A percentile compares a stretch with the other conserved stretches of the same genome.
These are phyloP conservation scores for Sequoiadendron giganteum DNA, from an alignment of 75 land plant genomes.

Conservation along the genomic window DNA sequence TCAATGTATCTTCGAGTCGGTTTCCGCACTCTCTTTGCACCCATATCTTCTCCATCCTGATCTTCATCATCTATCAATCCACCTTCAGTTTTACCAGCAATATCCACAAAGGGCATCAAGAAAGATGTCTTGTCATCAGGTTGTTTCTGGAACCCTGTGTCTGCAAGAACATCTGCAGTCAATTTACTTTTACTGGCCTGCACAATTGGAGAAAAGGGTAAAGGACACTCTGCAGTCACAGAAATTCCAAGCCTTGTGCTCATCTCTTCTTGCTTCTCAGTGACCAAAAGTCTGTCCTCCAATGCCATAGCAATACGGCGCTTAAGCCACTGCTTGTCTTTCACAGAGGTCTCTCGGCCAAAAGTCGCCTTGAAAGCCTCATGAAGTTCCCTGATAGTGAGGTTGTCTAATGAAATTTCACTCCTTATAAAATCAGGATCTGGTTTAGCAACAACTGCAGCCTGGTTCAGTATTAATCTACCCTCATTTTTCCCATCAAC, in stretches of 20 bases:
- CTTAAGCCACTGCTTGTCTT: conserved; percentile 64
- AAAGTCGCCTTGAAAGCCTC: conserved; percentile 40
- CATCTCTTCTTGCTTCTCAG: background rate
- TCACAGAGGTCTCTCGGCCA: conserved; percentile 45
- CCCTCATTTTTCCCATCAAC: background rate
- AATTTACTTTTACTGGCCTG: background rate
- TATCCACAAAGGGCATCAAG: conserved; percentile 1
- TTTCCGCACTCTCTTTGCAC: conserved; percentile 58
- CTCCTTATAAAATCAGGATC: background rate
- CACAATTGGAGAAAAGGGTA: background rate
- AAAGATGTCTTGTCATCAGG: background rate
- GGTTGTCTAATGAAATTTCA: conserved; percentile 25
- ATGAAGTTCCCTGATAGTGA: conserved; percentile 43
- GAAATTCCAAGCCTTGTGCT: background rate
- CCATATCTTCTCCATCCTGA: background rate
- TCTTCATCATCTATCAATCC: background rate
- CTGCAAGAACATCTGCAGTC: background rate
- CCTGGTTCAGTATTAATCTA: background rate
- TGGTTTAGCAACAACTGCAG: background rate
- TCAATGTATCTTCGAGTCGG: conserved; percentile 76
- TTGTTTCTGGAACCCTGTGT: background rate
- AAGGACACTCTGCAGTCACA: background rate
- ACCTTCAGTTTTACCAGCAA: background rate
- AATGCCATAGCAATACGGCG: conserved; percentile 19
- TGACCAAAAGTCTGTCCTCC: background rate